phyloP scores from a whole-genome alignment of 1,284 basidiomycete genomes.

The Gymnopus androsaceus region DNA sequence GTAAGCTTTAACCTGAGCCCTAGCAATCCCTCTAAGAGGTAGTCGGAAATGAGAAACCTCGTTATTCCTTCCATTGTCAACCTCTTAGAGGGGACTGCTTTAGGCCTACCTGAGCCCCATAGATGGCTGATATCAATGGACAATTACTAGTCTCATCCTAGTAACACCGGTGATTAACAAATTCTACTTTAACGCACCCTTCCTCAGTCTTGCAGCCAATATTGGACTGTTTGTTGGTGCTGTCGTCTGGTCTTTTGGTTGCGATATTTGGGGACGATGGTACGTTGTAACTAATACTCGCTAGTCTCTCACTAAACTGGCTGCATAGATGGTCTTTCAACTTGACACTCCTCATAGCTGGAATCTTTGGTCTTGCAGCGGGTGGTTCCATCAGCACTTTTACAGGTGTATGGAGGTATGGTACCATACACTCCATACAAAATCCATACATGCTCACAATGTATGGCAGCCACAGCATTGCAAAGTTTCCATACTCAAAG shows the following conservation, averaged over 20 bases:
- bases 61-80: too few species aligned
- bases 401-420: too few species aligned
- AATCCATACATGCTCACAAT: too few species aligned
- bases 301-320: background rate
- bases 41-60: too few species aligned
- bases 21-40: too few species aligned
- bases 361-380: slow-evolving; percentile 64
- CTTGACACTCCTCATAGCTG: slow-evolving; percentile 70
- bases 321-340: slow-evolving; percentile 67
- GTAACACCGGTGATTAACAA: slow-evolving; percentile 54
- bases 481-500: too few species aligned
- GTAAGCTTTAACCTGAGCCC: slow-evolving; percentile 39
- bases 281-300: too few species aligned
- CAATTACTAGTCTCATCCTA: slow-evolving; percentile 61
- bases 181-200: slow-evolving; percentile 53
- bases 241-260: slow-evolving; percentile 61
- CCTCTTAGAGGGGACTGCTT: too few species aligned
- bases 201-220: slow-evolving; percentile 58
- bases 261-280: slow-evolving; percentile 63
- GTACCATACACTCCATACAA: too few species aligned
- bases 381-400: too few species aligned
- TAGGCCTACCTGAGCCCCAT: too few species aligned
- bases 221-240: slow-evolving; percentile 69
- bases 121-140: background rate
- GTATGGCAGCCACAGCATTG: too few species aligned